These are phyloP conservation scores for Xylariaceae sp. DNA, from an alignment of 2,329 filamentous ascomycete genomes.

Conservation along the genomic window DNA sequence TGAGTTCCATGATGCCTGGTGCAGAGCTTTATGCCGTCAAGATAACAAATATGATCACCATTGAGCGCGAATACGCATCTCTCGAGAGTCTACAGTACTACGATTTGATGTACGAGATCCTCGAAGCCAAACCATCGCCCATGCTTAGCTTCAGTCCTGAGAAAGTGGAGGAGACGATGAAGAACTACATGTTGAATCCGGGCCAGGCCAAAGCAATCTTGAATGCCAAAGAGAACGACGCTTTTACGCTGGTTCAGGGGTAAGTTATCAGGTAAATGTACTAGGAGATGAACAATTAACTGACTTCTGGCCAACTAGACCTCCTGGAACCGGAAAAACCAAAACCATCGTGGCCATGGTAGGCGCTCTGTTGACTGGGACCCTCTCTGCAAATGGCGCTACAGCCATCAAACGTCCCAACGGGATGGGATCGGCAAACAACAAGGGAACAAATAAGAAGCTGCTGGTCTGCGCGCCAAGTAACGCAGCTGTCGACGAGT, in stretches of 20 bases:
- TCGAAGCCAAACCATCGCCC: slow-evolving; percentile 84
- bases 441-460: slow-evolving; percentile 61
- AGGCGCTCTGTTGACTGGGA: slow-evolving; percentile 70
- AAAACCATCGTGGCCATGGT: slow-evolving; percentile 98
- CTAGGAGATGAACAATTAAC: too few species aligned
- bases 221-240: slow-evolving; percentile 91
- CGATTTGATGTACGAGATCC: slow-evolving; percentile 88
- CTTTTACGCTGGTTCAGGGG: slow-evolving; percentile 94
- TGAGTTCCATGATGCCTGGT: slow-evolving; percentile 63
- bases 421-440: slow-evolving; percentile 28
- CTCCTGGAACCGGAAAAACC: slow-evolving; percentile 94
- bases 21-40: slow-evolving; percentile 70
- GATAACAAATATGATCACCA: slow-evolving; percentile 87
- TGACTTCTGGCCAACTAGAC: slow-evolving; percentile 41
- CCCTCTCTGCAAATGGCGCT: slow-evolving; percentile 38
- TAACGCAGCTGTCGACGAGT: slow-evolving; percentile 94
- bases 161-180: slow-evolving; percentile 62
- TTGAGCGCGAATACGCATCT: slow-evolving; percentile 93
- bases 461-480: slow-evolving; percentile 95
- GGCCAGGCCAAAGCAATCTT: slow-evolving; percentile 90
- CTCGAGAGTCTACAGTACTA: slow-evolving; percentile 91
- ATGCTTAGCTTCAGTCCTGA: slow-evolving; percentile 77
- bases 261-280: slow-evolving; percentile 30
- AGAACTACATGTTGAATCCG: slow-evolving; percentile 78
- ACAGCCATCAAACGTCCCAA: slow-evolving; percentile 41